Conservation (phyloP, 2,329 filamentous ascomycete species). For the Fusarium buharicum region DNA sequence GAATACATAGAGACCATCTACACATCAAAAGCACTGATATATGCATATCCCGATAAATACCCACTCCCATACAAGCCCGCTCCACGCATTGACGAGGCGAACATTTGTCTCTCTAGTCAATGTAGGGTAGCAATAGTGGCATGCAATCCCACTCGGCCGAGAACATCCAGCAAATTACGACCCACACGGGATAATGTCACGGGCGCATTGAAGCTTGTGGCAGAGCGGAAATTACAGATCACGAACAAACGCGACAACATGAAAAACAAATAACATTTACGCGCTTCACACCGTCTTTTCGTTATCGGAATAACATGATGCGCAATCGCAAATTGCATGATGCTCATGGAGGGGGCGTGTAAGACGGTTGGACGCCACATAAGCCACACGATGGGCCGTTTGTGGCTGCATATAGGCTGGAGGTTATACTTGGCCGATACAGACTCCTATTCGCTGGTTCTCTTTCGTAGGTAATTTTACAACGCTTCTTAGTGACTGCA, state of each 20-base stretch:
- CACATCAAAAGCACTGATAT: background rate
- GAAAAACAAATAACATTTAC: slow-evolving; percentile 25
- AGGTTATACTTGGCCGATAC: background rate
- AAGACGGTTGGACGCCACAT: slow-evolving; percentile 8
- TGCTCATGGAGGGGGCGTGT: slow-evolving; percentile 11
- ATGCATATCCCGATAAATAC: background rate
- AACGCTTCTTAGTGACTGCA: too few relatives aligned
- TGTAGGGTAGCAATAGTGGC: slow-evolving; percentile 26
- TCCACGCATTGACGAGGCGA: slow-evolving; percentile 5
- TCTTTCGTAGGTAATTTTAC: too few relatives aligned
- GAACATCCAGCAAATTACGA: slow-evolving; percentile 23
- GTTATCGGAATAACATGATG: slow-evolving; percentile 1
- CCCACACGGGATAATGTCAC: slow-evolving; percentile 16
- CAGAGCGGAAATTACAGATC: slow-evolving; percentile 32
- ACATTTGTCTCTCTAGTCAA: background rate
- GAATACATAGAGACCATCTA: background rate
- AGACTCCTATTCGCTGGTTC: background rate
- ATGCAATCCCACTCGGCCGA: slow-evolving; percentile 27
- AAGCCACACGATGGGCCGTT: background rate
- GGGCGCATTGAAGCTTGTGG: slow-evolving; percentile 20
- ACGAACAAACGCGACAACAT: slow-evolving; percentile 11
- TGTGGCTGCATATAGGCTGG: background rate
- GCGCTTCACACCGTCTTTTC: slow-evolving; percentile 36
- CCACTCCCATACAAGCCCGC: background rate
- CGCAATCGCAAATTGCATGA: slow-evolving; percentile 1